Base-by-base conservation (phyloP, 768 basidiomycete genomes). In the Boletus rufocinnamomeus region DNA sequence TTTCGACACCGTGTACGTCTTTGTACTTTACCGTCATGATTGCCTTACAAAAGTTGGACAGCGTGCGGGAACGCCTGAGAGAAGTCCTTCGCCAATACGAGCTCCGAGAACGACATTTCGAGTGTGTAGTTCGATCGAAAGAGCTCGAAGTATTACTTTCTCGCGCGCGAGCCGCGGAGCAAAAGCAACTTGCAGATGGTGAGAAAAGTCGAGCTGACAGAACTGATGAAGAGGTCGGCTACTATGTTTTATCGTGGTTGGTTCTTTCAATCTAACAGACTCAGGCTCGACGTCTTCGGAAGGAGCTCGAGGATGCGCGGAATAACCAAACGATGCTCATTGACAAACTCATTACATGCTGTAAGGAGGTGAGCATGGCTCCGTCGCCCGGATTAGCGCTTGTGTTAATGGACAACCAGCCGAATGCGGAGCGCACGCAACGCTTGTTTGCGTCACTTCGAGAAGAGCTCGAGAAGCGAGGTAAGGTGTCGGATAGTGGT, bases 81-180 rank as follows among this genome's bases (percentile, higher is more conserved):
- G 89, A 93, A 64, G 83, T 95, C 37, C 83, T 95, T 45, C 84
- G 86, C 27, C 92, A 93, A 69, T 95, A 95, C 69, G 89, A 95
- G 68, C 84, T 93, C 56, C 88, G 93, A 59, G 93, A 95, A 76
- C 87, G 86, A 69, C 93, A 95, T 78, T 95, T 94, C 65, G 93
- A 94, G 75, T 93, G 91, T 62, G 88, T 95, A 30, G 87, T 95
- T 56, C 89, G 93, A 43, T 94, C 93, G 44, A 95, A 95, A 74
- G 93, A 95, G 73, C 82, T 95, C 25, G 93, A 95, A 69, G 89
- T 95, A 17, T 75, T 95, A 21, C 79, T 95, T 17, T 92, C 93
- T 49, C 85, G 91, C 34, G 93, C 93, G 44, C 86, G 92, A 71
- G 88, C 90, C 27, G 91, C 92, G 11, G 93, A 94, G 67, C 90